Evolutionary conservation across 305 asterid species (phyloP).

Genomic region (Stenogyne calaminthoides): DNA sequence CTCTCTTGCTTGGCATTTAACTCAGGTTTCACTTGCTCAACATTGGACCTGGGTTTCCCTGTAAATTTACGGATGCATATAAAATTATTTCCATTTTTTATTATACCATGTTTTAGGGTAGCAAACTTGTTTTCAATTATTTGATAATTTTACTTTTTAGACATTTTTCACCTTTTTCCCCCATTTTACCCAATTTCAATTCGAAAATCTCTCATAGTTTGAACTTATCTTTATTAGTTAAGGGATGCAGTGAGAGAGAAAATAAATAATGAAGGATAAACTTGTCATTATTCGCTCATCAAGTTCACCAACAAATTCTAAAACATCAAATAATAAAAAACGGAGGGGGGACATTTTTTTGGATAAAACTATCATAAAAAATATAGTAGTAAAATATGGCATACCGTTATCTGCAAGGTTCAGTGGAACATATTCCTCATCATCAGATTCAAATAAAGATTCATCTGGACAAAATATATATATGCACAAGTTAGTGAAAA

Average conservation of each 20-base stretch:
- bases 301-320: no score
- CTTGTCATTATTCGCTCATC: no score
- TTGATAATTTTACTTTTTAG: no score
- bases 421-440: conserved; percentile 53
- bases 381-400: conserved; percentile 7
- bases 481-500: not conserved
- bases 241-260: no score
- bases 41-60: conserved; percentile 41
- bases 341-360: not conserved
- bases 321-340: no score
- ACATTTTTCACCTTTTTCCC: no score
- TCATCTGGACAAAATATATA: conserved; percentile 42
- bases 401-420: conserved; percentile 53
- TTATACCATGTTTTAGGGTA: no score
- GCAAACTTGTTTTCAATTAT: no score
- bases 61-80: conserved; percentile 8
- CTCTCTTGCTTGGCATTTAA: conserved; percentile 39
- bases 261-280: no score
- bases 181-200: no score
- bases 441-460: conserved; percentile 37
- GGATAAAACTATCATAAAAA: not conserved
- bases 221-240: no score
- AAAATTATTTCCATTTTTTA: not conserved
- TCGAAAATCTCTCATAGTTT: no score
- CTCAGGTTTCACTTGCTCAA: conserved; percentile 40